These are phyloP conservation scores for Ascomycota sp. DNA, from an alignment of 2,329 filamentous ascomycete genomes.

Conservation along the genomic window DNA sequence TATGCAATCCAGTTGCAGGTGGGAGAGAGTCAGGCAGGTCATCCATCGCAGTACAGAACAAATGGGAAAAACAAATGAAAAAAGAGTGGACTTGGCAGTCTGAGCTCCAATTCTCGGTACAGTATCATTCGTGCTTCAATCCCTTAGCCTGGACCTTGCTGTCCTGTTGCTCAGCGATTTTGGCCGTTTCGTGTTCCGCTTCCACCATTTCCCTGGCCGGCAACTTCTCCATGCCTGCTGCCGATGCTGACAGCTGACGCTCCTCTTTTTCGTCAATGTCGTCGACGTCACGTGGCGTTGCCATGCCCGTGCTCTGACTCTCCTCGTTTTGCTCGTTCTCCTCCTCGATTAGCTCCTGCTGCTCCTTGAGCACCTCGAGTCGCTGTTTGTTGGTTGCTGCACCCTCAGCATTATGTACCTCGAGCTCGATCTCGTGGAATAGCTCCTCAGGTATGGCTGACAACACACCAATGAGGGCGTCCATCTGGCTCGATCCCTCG, in stretches of 20 bases:
- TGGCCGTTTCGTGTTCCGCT: conserved; percentile 26
- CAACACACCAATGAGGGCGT: conserved; percentile 75
- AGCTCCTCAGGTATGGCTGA: conserved; percentile 92
- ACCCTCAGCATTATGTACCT: conserved; percentile 89
- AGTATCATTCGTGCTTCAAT: too few relatives aligned
- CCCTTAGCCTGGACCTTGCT: conserved; percentile 2
- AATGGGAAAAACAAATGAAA: too few relatives aligned
- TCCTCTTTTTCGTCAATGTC: conserved; percentile 91
- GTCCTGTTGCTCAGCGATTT: conserved; percentile 8
- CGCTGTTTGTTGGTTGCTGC: conserved; percentile 97
- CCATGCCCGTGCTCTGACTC: conserved; percentile 50
- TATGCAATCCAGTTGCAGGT: too few relatives aligned
- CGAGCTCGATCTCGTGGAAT: conserved; percentile 97
- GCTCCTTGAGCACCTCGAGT: conserved; percentile 91
- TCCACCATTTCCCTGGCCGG: conserved; percentile 31
- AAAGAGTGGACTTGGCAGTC: too few relatives aligned
- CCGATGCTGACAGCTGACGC: conserved; percentile 29
- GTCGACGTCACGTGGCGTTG: conserved; percentile 63
- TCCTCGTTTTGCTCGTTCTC: conserved; percentile 81
- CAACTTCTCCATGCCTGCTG: conserved; percentile 22
- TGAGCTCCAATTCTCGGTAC: too few relatives aligned
- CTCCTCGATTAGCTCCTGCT: conserved; percentile 92
- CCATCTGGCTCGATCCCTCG: conserved; percentile 73
- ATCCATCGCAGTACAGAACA: too few relatives aligned
- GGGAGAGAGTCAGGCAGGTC: too few relatives aligned